phyloP scores from a whole-genome alignment of 768 basidiomycete genomes.

The Omphalotus guepiniiformis region DNA sequence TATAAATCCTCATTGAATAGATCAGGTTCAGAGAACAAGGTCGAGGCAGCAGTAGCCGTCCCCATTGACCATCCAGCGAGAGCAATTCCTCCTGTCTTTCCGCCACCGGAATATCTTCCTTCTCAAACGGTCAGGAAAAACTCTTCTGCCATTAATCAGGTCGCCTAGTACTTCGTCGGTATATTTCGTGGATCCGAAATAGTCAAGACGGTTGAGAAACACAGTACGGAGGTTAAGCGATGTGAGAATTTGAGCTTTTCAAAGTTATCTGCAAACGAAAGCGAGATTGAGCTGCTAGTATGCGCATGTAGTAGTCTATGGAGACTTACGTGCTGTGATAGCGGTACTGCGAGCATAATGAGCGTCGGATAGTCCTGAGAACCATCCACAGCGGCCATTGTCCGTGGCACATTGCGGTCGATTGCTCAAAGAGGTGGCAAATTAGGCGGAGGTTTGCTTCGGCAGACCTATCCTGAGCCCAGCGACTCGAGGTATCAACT shows the following conservation, averaged over 20 bases:
- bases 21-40: slow-evolving; percentile 22
- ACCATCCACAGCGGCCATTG: slow-evolving; percentile 25
- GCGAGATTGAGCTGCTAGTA: not conserved
- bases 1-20: slow-evolving; percentile 3
- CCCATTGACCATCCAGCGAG: slow-evolving; percentile 39
- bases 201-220: slow-evolving; percentile 28
- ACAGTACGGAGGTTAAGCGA: slow-evolving; percentile 24
- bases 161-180: slow-evolving; percentile 29
- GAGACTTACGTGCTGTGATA: slow-evolving; percentile 29
- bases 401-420: too few species aligned
- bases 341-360: slow-evolving; percentile 30
- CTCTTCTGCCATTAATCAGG: slow-evolving; percentile 19
- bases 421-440: too few species aligned
- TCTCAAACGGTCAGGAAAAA: slow-evolving; percentile 24
- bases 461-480: too few species aligned
- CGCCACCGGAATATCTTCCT: slow-evolving; percentile 20
- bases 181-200: slow-evolving; percentile 29
- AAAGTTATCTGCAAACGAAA: slow-evolving; percentile 2
- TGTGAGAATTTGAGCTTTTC: slow-evolving; percentile 7
- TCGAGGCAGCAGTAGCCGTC: slow-evolving; percentile 20
- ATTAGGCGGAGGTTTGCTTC: too few species aligned
- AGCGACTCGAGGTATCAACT: too few species aligned
- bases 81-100: slow-evolving; percentile 32
- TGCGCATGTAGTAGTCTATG: not conserved
- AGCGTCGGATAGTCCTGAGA: slow-evolving; percentile 32